Percentiles rank a stretch among this genome's conserved stretches.
These are phyloP conservation scores for Vitis hybrid DNA, from an alignment of 177 flowering plant genomes.

Conservation along the genomic window DNA sequence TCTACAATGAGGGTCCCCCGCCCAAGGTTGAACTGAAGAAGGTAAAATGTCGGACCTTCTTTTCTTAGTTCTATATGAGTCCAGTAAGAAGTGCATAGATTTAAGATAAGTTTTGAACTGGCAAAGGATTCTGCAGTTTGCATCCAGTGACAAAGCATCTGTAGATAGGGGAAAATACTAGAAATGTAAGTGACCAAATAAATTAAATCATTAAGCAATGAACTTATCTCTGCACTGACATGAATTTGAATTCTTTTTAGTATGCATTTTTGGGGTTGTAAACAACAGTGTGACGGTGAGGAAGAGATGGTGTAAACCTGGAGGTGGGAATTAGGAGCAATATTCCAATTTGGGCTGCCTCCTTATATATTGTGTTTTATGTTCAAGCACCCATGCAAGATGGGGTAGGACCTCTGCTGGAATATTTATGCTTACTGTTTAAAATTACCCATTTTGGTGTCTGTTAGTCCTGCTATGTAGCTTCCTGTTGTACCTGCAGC, in stretches of 20 bases:
- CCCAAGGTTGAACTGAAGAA: slow-evolving; percentile 86
- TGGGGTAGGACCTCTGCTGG: not conserved
- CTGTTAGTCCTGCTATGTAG: not conserved
- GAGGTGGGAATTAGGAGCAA: not conserved
- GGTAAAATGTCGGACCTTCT: slow-evolving; percentile 36
- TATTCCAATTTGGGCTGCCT: not conserved
- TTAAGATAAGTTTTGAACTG: not conserved
- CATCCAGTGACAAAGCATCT: not conserved
- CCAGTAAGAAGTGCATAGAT: not conserved
- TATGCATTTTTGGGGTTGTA: not conserved
- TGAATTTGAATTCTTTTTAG: not conserved
- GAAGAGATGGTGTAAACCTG: not conserved
- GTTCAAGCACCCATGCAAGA: not conserved
- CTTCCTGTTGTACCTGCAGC: not conserved
- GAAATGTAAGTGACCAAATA: not conserved
- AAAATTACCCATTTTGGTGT: not conserved
- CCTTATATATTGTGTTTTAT: not conserved
- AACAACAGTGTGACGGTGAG: not conserved
- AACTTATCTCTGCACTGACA: not conserved
- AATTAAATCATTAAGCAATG: not conserved
- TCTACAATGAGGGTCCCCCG: slow-evolving; percentile 87
- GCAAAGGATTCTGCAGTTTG: too few relatives aligned
- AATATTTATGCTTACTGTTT: not conserved
- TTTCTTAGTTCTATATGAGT: too few relatives aligned
- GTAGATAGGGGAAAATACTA: not conserved